Evolutionary conservation across 2,329 filamentous ascomycete genomes (phyloP).

Genomic region (Aureobasidium sp.): DNA sequence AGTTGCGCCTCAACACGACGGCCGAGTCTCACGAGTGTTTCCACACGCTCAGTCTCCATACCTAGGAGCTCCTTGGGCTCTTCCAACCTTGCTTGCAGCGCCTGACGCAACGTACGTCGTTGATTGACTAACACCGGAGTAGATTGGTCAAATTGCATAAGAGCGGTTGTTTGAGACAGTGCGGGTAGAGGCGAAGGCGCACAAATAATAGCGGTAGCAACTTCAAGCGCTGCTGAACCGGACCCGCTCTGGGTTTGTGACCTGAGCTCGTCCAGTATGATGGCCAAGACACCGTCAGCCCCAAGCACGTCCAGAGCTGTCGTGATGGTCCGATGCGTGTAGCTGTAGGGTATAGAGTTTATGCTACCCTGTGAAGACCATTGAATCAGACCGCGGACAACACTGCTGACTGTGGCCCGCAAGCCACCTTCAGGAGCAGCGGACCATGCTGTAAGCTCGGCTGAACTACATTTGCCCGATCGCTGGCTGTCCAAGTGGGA

Average conservation of each 20-base stretch:
- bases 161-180: constrained; percentile 23
- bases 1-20: constrained; percentile 27
- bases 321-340: constrained; percentile 64
- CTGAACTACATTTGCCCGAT: constrained; percentile 53
- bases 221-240: constrained; percentile 57
- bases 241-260: constrained; percentile 52
- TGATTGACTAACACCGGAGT: neutral
- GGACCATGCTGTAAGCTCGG: constrained; percentile 62
- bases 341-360: constrained; percentile 50
- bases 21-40: constrained; percentile 30
- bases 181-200: constrained; percentile 44
- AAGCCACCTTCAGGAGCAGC: constrained; percentile 40
- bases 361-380: constrained; percentile 52
- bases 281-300: constrained; percentile 49
- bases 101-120: constrained; percentile 17
- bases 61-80: constrained; percentile 48
- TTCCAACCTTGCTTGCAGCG: constrained; percentile 41
- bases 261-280: constrained; percentile 61
- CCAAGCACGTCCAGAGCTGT: constrained; percentile 54
- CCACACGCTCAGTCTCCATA: constrained; percentile 49
- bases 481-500: constrained; percentile 51
- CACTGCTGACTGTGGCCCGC: constrained; percentile 49
- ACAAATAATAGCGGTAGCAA: constrained; percentile 61
- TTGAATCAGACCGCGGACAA: constrained; percentile 53
- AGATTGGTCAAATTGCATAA: constrained; percentile 12